Evolutionary conservation across 768 basidiomycete species (phyloP).

Genomic region (Tephrocybe sp.): DNA sequence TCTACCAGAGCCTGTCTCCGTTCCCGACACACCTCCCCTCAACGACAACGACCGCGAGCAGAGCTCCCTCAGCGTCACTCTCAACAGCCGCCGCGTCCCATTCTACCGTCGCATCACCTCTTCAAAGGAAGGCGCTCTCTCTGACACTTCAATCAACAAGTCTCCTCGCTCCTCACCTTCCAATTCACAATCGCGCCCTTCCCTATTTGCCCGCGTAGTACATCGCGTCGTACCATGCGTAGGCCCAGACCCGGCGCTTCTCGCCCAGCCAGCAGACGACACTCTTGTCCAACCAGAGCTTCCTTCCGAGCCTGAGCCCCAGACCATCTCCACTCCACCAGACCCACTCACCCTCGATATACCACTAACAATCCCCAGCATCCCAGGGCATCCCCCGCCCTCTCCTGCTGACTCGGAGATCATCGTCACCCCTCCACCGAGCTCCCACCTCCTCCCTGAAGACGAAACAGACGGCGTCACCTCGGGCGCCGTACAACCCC

Average conservation of each 20-base stretch:
- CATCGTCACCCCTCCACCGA: slow-evolving; percentile 36
- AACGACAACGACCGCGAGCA: slow-evolving; percentile 38
- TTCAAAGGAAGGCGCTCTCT: slow-evolving; percentile 33
- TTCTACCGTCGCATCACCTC: slow-evolving; percentile 43
- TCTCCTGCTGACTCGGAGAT: slow-evolving; percentile 28
- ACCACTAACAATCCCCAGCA: slow-evolving; percentile 19
- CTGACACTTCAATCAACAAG: slow-evolving; percentile 32
- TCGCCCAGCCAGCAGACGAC: slow-evolving; percentile 12
- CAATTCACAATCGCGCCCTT: slow-evolving; percentile 18
- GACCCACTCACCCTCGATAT: slow-evolving; percentile 4
- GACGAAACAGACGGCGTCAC: slow-evolving; percentile 86
- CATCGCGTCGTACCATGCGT: slow-evolving; percentile 37
- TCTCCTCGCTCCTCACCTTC: slow-evolving; percentile 9
- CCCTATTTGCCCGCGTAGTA: slow-evolving; percentile 34
- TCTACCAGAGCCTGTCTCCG: slow-evolving; percentile 15
- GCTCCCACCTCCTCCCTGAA: slow-evolving; percentile 41
- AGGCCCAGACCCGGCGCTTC: slow-evolving; percentile 19
- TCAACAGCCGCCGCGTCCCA: slow-evolving; percentile 38
- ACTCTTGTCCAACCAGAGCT: slow-evolving; percentile 5
- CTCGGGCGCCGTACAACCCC: slow-evolving; percentile 87
- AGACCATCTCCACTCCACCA: too few species aligned
- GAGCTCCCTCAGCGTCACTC: slow-evolving; percentile 38
- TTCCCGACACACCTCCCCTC: slow-evolving; percentile 15
- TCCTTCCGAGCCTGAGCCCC: too few species aligned
- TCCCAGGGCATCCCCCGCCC: slow-evolving; percentile 24